A percentile compares a stretch with the other conserved stretches of the same genome.
Conservation (phyloP, 1,284 basidiomycete species). For the Moesziomyces sp. region DNA sequence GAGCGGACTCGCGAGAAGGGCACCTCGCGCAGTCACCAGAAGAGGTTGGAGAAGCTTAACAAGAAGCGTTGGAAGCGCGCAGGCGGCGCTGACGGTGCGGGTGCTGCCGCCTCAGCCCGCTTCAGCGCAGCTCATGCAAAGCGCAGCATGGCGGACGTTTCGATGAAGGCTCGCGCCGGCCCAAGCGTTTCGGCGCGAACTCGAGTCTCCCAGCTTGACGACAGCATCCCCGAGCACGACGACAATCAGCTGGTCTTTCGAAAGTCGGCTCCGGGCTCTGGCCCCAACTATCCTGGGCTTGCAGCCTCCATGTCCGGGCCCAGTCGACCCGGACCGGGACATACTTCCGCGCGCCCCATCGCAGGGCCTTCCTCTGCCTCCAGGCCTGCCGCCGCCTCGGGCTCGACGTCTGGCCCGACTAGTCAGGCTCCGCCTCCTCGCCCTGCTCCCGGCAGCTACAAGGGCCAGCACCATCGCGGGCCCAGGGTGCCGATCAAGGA, state of each 20-base stretch:
- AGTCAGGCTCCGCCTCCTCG: slow-evolving; percentile 5
- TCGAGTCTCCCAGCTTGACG: slow-evolving; percentile 30
- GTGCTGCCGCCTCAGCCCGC: slow-evolving; percentile 17
- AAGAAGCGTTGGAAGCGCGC: slow-evolving; percentile 19
- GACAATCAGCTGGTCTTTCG: slow-evolving; percentile 31
- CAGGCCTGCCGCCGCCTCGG: not conserved
- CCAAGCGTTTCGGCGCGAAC: slow-evolving; percentile 18
- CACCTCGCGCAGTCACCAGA: slow-evolving; percentile 18
- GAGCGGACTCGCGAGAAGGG: slow-evolving; percentile 26
- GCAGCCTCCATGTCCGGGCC: slow-evolving; percentile 13
- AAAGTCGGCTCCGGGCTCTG: slow-evolving; percentile 13
- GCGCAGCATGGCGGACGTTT: slow-evolving; percentile 26
- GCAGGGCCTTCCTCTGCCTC: not conserved
- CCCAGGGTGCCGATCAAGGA: slow-evolving; percentile 25
- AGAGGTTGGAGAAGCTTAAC: slow-evolving; percentile 17
- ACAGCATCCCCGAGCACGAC: slow-evolving; percentile 33
- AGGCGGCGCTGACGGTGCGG: slow-evolving; percentile 1
- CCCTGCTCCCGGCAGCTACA: slow-evolving; percentile 35
- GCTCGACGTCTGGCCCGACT: not conserved
- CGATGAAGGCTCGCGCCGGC: slow-evolving; percentile 26
- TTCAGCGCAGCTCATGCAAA: slow-evolving; percentile 7
- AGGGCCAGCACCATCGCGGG: slow-evolving; percentile 32
- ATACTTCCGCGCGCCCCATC: slow-evolving; percentile 1
- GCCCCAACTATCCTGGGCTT: slow-evolving; percentile 17
- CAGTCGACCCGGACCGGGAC: not conserved